Conservation (phyloP, 2,329 filamentous ascomycete species). For the Fusarium penzigii region DNA sequence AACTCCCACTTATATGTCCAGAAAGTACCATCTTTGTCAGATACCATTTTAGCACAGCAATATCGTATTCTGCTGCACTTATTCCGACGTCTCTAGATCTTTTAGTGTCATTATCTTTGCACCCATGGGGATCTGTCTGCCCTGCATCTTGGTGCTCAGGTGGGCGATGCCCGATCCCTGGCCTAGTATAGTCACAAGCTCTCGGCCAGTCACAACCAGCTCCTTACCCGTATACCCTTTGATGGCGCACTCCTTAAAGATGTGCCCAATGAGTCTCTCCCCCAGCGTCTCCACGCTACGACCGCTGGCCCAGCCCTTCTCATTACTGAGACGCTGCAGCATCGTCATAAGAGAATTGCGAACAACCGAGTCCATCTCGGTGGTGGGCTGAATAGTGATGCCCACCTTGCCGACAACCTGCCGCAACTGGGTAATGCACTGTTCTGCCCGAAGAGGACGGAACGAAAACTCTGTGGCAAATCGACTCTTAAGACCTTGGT, state of each 20-base stretch:
- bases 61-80: slow-evolving; percentile 1
- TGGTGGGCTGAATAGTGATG: slow-evolving; percentile 30
- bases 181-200: slow-evolving; percentile 31
- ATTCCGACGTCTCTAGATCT: slow-evolving; percentile 33
- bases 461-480: slow-evolving; percentile 66
- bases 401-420: slow-evolving; percentile 34
- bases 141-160: slow-evolving; percentile 24
- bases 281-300: slow-evolving; percentile 60
- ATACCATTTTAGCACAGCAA: too few species aligned
- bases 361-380: slow-evolving; percentile 24
- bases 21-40: too few species aligned
- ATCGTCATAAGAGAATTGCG: slow-evolving; percentile 31
- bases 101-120: slow-evolving; percentile 36
- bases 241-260: slow-evolving; percentile 38
- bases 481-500: slow-evolving; percentile 62
- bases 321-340: slow-evolving; percentile 44
- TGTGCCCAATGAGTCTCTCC: slow-evolving; percentile 49
- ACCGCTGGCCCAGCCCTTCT: slow-evolving; percentile 61
- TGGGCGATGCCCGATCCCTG: slow-evolving; percentile 29
- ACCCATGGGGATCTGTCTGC: slow-evolving; percentile 31
- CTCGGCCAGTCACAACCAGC: slow-evolving; percentile 30
- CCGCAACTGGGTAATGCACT: slow-evolving; percentile 50
- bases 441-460: slow-evolving; percentile 41
- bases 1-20: too few species aligned
- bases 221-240: slow-evolving; percentile 32